phyloP scores from a whole-genome alignment of 208 protist species.

The Naegleria fowleri region DNA sequence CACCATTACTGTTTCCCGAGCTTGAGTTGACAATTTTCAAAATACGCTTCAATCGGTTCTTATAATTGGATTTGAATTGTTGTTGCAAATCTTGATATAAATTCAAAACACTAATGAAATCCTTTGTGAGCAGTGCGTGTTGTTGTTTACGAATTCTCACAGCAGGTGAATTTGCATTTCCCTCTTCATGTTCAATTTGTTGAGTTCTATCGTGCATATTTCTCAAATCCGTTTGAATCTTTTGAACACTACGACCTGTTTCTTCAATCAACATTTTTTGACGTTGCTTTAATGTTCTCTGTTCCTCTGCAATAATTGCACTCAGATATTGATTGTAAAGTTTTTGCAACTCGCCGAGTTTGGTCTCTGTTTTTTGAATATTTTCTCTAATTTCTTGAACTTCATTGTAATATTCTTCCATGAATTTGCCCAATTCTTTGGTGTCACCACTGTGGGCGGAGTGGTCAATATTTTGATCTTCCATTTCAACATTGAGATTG shows the following conservation, averaged over 20 bases:
- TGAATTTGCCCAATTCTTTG: not conserved
- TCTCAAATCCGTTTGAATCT: not conserved
- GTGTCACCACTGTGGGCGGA: not conserved
- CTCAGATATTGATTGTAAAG: constrained; percentile 3
- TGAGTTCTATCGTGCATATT: not conserved
- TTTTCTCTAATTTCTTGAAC: constrained; percentile 4
- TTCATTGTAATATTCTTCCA: constrained; percentile 21
- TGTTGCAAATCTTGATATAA: constrained; percentile 12
- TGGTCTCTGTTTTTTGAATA: not conserved
- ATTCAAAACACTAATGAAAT: not conserved
- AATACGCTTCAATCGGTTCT: constrained; percentile 5
- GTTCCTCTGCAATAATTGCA: not conserved
- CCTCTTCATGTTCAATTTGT: not conserved
- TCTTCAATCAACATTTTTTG: not conserved
- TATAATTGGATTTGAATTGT: constrained; percentile 3
- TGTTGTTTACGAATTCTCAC: constrained; percentile 18
- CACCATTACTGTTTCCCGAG: not conserved
- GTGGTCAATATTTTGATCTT: not conserved
- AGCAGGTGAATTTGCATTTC: not conserved
- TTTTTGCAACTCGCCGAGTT: not conserved
- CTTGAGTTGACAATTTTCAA: not conserved
- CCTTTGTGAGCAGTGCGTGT: not conserved
- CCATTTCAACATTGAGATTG: not conserved
- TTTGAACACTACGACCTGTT: not conserved
- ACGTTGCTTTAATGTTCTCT: not conserved